These are phyloP conservation scores for Guyanaporus albipodus DNA, from an alignment of 768 basidiomycete species.

Conservation along the genomic window DNA sequence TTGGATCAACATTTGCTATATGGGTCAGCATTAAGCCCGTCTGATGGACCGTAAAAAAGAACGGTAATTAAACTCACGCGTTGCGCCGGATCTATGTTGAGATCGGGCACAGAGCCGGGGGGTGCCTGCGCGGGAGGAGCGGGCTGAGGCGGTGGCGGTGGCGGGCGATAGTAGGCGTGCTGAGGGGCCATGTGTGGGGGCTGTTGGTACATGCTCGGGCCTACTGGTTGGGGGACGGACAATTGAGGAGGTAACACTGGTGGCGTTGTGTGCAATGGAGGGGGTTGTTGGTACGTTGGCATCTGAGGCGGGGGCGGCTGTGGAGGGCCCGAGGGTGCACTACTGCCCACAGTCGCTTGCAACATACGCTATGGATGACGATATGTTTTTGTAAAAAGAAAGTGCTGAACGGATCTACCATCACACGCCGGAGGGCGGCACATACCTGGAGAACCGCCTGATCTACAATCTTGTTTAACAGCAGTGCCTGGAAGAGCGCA, in stretches of 20 bases:
- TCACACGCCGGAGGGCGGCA: constrained; percentile 5
- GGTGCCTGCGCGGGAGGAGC: constrained; percentile 29
- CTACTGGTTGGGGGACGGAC: constrained; percentile 27
- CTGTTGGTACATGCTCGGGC: constrained; percentile 29
- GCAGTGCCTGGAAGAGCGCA: constrained; percentile 90
- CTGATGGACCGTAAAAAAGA: not conserved
- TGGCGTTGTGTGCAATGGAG: constrained; percentile 31
- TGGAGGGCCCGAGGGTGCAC: constrained; percentile 26
- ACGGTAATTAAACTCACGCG: constrained; percentile 33
- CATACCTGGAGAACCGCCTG: constrained; percentile 73
- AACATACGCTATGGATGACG: constrained; percentile 45
- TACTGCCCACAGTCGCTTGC: constrained; percentile 36
- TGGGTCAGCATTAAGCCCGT: not conserved
- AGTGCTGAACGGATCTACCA: not conserved
- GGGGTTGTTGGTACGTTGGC: constrained; percentile 28
- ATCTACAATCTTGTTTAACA: constrained; percentile 93
- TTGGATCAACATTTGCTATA: constrained; percentile 78
- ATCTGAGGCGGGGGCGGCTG: constrained; percentile 32
- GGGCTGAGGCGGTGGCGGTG: constrained; percentile 30
- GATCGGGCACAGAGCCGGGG: constrained; percentile 33
- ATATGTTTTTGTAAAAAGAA: constrained; percentile 8
- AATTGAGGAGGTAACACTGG: constrained; percentile 33
- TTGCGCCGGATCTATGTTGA: constrained; percentile 47
- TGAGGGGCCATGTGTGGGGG: constrained; percentile 32
- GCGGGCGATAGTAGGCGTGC: constrained; percentile 31